These are phyloP conservation scores for Ogataea hybrid DNA, from an alignment of 1,139 yeast species.

Conservation along the genomic window DNA sequence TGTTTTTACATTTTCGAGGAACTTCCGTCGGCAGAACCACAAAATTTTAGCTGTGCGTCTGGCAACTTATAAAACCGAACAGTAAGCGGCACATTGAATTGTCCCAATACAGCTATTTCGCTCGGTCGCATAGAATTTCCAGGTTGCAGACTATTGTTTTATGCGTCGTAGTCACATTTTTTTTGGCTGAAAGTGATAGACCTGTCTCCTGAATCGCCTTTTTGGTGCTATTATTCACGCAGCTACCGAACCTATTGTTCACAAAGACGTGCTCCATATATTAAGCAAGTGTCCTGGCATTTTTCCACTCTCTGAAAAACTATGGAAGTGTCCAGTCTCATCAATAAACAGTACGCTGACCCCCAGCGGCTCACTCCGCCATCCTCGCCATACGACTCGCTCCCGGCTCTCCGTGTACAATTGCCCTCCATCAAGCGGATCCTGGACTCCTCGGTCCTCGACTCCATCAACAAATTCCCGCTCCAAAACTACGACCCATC, in stretches of 20 bases:
- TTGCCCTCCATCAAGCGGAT: conserved; percentile 25
- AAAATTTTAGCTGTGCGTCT: not conserved
- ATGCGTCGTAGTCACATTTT: not conserved
- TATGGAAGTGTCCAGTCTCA: conserved; percentile 23
- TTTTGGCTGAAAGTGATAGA: conserved; percentile 2
- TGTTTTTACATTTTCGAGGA: not conserved
- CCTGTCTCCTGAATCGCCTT: conserved; percentile 4
- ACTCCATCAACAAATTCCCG: conserved; percentile 9
- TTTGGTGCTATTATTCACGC: conserved; percentile 8
- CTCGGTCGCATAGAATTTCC: not conserved
- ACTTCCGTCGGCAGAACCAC: not conserved
- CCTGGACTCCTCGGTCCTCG: conserved; percentile 20
- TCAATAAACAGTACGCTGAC: conserved; percentile 13
- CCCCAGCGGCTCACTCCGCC: conserved; percentile 21
- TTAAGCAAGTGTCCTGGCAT: conserved; percentile 1
- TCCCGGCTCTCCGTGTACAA: conserved; percentile 12
- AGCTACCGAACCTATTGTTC: conserved; percentile 7
- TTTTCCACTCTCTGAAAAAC: not conserved
- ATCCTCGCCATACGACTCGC: conserved; percentile 18
- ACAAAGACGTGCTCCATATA: conserved; percentile 2
- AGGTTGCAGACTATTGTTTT: not conserved
- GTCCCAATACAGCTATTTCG: not conserved
- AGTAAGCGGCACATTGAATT: not conserved
- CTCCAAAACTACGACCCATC: conserved; percentile 1
- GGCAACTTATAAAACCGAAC: not conserved